Conservation (phyloP, 208 protist genomes). For the Trypanosoma grayi region DNA sequence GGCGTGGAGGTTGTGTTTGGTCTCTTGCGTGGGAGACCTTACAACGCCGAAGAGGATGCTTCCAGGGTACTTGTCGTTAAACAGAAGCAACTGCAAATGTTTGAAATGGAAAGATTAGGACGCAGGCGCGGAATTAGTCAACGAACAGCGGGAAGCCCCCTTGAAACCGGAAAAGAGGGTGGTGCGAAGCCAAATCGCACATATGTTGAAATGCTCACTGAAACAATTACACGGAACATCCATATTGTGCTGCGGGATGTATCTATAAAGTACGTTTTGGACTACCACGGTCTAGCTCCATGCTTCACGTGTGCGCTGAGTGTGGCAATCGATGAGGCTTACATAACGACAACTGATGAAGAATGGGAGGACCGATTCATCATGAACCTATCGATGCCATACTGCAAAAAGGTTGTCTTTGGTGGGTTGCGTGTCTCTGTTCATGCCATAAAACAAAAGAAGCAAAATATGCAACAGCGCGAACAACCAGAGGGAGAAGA, state of each 20-base stretch:
- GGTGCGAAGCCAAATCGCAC: conserved; percentile 5
- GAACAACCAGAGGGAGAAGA: not conserved
- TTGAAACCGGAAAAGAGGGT: not conserved
- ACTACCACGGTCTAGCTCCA: conserved; percentile 65
- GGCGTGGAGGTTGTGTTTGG: conserved; percentile 77
- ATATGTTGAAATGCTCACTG: conserved; percentile 52
- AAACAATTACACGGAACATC: conserved; percentile 48
- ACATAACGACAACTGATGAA: conserved; percentile 50
- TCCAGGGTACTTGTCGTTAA: conserved; percentile 49
- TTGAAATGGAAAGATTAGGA: conserved; percentile 38
- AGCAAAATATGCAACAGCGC: not conserved
- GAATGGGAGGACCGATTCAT: conserved; percentile 41
- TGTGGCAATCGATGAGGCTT: conserved; percentile 44
- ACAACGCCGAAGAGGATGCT: conserved; percentile 53
- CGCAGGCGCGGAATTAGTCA: not conserved
- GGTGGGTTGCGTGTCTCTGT: conserved; percentile 20
- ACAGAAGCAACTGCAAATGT: conserved; percentile 49
- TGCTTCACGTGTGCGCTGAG: conserved; percentile 40
- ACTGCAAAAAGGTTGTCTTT: conserved; percentile 21
- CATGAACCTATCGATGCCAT: conserved; percentile 29
- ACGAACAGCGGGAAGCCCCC: not conserved
- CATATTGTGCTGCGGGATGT: conserved; percentile 46
- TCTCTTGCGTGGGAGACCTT: conserved; percentile 50
- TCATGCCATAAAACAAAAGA: conserved; percentile 10
- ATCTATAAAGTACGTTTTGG: conserved; percentile 53